Evolutionary conservation across 768 basidiomycete species (phyloP).

Genomic region (Tremella mesenterica): DNA sequence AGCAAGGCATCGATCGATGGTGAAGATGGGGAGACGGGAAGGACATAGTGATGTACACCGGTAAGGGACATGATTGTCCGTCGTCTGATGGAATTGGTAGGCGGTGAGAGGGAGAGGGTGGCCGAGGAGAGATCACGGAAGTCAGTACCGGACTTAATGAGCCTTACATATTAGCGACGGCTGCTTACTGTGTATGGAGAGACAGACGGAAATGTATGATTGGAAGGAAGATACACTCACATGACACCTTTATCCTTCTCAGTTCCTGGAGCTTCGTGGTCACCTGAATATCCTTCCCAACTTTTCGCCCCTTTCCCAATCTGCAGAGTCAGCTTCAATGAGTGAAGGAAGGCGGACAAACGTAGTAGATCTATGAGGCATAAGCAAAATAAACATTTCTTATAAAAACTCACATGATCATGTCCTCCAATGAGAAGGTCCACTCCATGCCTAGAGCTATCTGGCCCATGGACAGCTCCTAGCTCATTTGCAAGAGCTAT

Average conservation of each 20-base stretch:
- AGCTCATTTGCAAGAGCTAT: conserved; percentile 39
- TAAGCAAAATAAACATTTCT: background rate
- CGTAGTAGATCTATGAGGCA: conserved; percentile 26
- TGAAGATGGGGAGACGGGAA: conserved; percentile 55
- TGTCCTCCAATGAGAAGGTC: conserved; percentile 82
- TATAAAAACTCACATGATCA: conserved; percentile 52
- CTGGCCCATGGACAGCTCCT: conserved; percentile 26
- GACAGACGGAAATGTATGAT: background rate
- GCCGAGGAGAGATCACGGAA: conserved; percentile 79
- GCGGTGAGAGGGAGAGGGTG: conserved; percentile 54
- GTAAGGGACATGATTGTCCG: conserved; percentile 52
- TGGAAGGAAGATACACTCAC: conserved; percentile 3
- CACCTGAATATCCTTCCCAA: conserved; percentile 40
- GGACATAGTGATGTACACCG: conserved; percentile 63
- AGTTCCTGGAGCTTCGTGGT: conserved; percentile 24
- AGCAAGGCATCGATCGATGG: conserved; percentile 55
- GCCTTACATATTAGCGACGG: too few species aligned
- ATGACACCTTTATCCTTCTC: conserved; percentile 32
- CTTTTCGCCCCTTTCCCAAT: conserved; percentile 36
- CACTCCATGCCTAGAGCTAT: conserved; percentile 60
- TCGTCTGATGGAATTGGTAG: conserved; percentile 48
- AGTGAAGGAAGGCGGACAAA: conserved; percentile 1
- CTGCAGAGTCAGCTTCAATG: too few species aligned
- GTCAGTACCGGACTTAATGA: conserved; percentile 78
- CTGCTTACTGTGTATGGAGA: too few species aligned